phyloP scores from a whole-genome alignment of 208 protist genomes.

The Trypanosoma vivax region DNA sequence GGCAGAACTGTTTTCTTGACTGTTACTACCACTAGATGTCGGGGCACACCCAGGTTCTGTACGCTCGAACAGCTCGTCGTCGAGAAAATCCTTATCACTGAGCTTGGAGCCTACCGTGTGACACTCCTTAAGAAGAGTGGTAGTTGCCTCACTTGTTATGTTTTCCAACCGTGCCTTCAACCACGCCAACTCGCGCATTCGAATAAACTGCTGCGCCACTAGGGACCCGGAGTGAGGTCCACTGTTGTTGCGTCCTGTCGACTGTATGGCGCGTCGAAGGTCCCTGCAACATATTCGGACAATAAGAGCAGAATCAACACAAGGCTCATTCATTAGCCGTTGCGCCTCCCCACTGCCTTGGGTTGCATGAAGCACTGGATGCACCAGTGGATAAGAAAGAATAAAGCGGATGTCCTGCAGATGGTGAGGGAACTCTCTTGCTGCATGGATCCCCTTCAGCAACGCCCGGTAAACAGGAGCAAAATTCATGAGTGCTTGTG shows the following conservation, averaged over 20 bases:
- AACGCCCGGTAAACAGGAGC: conserved; percentile 43
- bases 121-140: conserved; percentile 20
- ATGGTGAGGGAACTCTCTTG: conserved; percentile 38
- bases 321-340: neutral
- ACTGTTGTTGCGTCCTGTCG: conserved; percentile 3
- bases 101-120: conserved; percentile 33
- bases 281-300: conserved; percentile 17
- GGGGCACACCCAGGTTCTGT: conserved; percentile 1
- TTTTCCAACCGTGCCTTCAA: conserved; percentile 34
- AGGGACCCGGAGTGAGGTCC: neutral
- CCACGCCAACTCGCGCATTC: conserved; percentile 59
- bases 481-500: conserved; percentile 31
- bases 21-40: neutral
- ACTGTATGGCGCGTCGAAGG: conserved; percentile 15
- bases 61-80: conserved; percentile 15
- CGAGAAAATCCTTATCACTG: conserved; percentile 24
- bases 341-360: neutral
- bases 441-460: conserved; percentile 58
- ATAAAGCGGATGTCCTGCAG: conserved; percentile 75
- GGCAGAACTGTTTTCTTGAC: neutral
- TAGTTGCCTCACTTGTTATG: conserved; percentile 31
- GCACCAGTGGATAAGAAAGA: conserved; percentile 49
- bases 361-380: neutral
- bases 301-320: conserved; percentile 9
- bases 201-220: conserved; percentile 29